phyloP scores from a whole-genome alignment of 2,329 filamentous ascomycete genomes.

The Colletotrichum somersetense region DNA sequence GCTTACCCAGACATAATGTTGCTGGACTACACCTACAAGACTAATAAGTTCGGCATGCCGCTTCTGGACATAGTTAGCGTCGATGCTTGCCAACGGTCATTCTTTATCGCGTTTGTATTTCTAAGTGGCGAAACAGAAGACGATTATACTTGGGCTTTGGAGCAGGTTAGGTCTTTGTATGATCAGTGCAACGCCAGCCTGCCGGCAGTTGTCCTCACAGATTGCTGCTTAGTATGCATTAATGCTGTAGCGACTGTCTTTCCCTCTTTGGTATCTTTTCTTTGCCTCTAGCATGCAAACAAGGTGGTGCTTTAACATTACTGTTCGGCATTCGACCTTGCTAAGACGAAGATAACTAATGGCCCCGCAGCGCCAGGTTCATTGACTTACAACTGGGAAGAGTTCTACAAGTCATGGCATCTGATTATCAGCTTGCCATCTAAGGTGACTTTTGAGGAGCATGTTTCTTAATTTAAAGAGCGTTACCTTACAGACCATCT shows the following conservation, averaged over 20 bases:
- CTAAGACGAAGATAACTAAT: neutral
- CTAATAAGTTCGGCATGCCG: constrained; percentile 45
- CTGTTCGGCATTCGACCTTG: neutral
- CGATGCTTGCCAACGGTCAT: constrained; percentile 42
- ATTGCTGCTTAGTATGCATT: constrained; percentile 43
- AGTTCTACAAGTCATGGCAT: constrained; percentile 44
- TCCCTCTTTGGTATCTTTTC: constrained; percentile 20
- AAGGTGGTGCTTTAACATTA: constrained; percentile 42
- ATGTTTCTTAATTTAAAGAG: constrained; percentile 38
- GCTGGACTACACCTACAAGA: constrained; percentile 46
- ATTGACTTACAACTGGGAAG: constrained; percentile 32
- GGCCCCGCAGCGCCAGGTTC: neutral
- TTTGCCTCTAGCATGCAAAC: constrained; percentile 44
- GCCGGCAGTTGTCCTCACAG: constrained; percentile 44
- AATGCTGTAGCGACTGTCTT: constrained; percentile 40
- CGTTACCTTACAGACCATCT: constrained; percentile 41
- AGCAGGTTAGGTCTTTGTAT: constrained; percentile 42
- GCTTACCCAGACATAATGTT: constrained; percentile 43
- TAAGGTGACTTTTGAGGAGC: constrained; percentile 40
- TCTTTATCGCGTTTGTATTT: constrained; percentile 46
- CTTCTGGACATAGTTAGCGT: constrained; percentile 36
- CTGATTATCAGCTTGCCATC: constrained; percentile 40
- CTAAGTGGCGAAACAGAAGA: too few relatives aligned
- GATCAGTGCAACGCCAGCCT: constrained; percentile 33
- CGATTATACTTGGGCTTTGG: constrained; percentile 44